Percentiles rank a stretch among this genome's conserved stretches.
Evolutionary conservation across 225 moss, liverwort and hornwort genomes (phyloP).

Genomic region (Bryoerythrophyllum caledonicum): DNA sequence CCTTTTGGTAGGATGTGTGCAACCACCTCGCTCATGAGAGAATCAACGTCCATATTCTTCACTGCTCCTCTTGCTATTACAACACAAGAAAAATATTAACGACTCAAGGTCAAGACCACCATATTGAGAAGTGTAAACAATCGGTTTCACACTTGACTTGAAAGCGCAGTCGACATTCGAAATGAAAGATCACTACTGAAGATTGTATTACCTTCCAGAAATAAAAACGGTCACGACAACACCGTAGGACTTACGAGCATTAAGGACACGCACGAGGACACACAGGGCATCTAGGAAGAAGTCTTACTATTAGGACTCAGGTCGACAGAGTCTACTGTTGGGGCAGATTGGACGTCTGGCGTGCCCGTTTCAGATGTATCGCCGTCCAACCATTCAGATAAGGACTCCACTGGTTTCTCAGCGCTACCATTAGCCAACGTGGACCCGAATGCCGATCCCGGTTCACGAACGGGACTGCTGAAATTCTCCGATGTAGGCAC

Average conservation of each 20-base stretch:
- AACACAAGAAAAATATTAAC: not conserved
- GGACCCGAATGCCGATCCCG: not conserved
- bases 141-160: not conserved
- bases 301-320: constrained; percentile 38
- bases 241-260: not conserved
- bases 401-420: constrained; percentile 47
- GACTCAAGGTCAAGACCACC: not conserved
- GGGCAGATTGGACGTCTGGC: constrained; percentile 42
- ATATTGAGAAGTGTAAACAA: not conserved
- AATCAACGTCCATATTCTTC: constrained; percentile 35
- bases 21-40: constrained; percentile 31
- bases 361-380: constrained; percentile 29
- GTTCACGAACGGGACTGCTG: not conserved
- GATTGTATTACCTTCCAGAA: too few species aligned
- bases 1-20: constrained; percentile 24
- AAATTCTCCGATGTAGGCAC: not conserved
- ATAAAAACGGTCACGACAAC: too few species aligned
- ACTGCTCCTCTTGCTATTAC: constrained; percentile 16
- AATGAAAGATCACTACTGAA: not conserved
- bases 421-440: not conserved
- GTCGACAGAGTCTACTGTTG: constrained; percentile 21
- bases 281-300: too few species aligned
- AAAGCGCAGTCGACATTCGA: not conserved
- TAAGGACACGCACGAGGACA: not conserved
- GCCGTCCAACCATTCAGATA: constrained; percentile 48